Base-by-base conservation (phyloP, 1,284 basidiomycete species). In the Lignosus rhinocerotis region DNA sequence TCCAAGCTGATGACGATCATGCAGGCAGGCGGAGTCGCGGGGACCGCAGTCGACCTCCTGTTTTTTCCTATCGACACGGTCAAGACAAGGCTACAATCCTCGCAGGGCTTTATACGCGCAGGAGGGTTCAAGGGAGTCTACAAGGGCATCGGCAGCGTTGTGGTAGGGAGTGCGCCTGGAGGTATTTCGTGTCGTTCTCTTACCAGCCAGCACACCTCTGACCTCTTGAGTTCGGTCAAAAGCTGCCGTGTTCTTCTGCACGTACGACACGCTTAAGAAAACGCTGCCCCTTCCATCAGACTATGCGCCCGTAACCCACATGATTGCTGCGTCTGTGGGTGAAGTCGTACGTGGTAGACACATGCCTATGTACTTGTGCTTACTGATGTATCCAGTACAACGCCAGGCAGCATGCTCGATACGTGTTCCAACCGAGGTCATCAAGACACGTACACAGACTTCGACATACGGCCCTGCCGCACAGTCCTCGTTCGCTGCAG, bases 61-160 rank as follows among this genome's bases (percentile, higher is more conserved):
- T 96, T 98, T 78, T 98, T 94, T 74, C 96, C 96, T 0, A 88
- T 98, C 60, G 96, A 99, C 76, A 98, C 96, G 1, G 78, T 98
- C 71, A 99, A 99, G 76, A 98, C 96, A 14, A 87, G 96, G 36
- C 78, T 98, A 53, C 96, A 99, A 71, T 90, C 94, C 3, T 75
- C 87, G 1, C 87, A 93, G 70, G 96, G 96, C 2, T 98, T 99
- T 73, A 74, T 86, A 56, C 78, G 80, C 25, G 88, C 94, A 1
- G 96, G 97, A 8, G 96, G 96, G 0, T 94, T 99, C 74, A 85
- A 78, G 47, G 95, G 95, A 7, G 86, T 99, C 12, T 99, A 99
- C 76, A 90, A 92, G 66, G 96, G 97, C 12, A 79, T 99, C 6
- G 96, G 96, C 17, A 97, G 94, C 72, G 96, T 98, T 1, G 89